Conservation (phyloP, 495 filamentous ascomycete genomes). For the Daldinia vernicosa region DNA sequence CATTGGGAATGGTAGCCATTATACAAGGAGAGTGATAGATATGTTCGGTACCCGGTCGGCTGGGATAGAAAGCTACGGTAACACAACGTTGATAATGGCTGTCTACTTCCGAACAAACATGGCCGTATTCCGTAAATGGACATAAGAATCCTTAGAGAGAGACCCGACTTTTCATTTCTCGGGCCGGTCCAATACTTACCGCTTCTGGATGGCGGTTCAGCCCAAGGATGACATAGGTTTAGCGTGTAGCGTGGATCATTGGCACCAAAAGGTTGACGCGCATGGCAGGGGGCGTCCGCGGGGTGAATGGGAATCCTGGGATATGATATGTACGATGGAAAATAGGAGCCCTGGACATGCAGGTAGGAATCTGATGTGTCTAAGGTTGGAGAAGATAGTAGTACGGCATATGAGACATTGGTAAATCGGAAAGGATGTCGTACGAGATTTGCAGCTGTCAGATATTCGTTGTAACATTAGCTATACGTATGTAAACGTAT, state of each 20-base stretch:
- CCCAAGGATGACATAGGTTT: background rate
- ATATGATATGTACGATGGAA: conserved; percentile 11
- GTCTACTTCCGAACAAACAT: background rate
- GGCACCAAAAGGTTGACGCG: conserved; percentile 28
- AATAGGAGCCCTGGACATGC: conserved; percentile 9
- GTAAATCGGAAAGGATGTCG: conserved; percentile 34
- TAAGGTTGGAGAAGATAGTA: conserved; percentile 8
- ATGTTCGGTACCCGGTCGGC: background rate
- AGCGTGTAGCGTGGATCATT: conserved; percentile 24
- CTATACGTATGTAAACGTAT: background rate
- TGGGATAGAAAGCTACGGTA: background rate
- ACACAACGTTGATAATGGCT: background rate
- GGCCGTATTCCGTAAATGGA: background rate
- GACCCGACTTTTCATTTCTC: background rate
- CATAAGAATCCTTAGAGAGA: background rate
- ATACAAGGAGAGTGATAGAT: background rate
- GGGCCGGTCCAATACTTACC: conserved; percentile 8
- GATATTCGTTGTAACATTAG: conserved; percentile 14
- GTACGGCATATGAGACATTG: conserved; percentile 33
- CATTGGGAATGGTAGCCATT: background rate
- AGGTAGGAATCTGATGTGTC: conserved; percentile 8
- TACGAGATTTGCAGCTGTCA: conserved; percentile 44
- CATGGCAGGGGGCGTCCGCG: conserved; percentile 7
- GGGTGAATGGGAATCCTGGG: background rate
- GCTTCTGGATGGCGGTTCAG: background rate